These are phyloP conservation scores for Entoloma clypeatum DNA, from an alignment of 1,284 basidiomycete genomes.

Conservation along the genomic window DNA sequence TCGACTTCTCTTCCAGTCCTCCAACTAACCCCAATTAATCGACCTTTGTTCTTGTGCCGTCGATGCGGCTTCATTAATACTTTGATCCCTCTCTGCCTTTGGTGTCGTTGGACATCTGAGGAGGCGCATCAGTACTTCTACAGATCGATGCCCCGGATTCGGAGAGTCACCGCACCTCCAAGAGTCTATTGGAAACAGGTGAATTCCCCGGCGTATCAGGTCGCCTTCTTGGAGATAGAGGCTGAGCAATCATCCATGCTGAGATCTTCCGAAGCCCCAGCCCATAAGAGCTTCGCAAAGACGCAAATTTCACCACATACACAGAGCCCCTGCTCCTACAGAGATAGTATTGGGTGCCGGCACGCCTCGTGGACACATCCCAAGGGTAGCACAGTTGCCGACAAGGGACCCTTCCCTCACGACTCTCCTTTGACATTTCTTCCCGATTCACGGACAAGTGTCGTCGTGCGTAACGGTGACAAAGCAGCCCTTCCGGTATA, in stretches of 20 bases:
- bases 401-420: background rate
- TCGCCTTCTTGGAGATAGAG: conserved; percentile 1
- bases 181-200: conserved; percentile 21
- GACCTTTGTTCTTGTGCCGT: conserved; percentile 47
- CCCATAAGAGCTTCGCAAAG: no score
- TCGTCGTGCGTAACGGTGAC: conserved; percentile 17
- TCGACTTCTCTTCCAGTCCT: conserved; percentile 51
- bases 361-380: background rate
- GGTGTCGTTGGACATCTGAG: conserved; percentile 49
- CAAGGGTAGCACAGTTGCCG: background rate
- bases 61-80: conserved; percentile 50
- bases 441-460: conserved; percentile 4
- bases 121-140: conserved; percentile 37
- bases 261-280: no score
- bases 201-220: conserved; percentile 3
- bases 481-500: conserved; percentile 24
- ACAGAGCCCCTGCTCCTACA: background rate
- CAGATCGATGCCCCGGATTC: conserved; percentile 28
- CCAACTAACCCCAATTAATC: conserved; percentile 39
- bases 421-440: background rate
- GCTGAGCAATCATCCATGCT: background rate
- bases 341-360: background rate
- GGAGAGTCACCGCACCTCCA: conserved; percentile 31
- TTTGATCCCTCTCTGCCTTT: conserved; percentile 50
- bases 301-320: no score